These are phyloP conservation scores for Theileria sp. DNA, from an alignment of 169 alveolate genomes.

Conservation along the genomic window DNA sequence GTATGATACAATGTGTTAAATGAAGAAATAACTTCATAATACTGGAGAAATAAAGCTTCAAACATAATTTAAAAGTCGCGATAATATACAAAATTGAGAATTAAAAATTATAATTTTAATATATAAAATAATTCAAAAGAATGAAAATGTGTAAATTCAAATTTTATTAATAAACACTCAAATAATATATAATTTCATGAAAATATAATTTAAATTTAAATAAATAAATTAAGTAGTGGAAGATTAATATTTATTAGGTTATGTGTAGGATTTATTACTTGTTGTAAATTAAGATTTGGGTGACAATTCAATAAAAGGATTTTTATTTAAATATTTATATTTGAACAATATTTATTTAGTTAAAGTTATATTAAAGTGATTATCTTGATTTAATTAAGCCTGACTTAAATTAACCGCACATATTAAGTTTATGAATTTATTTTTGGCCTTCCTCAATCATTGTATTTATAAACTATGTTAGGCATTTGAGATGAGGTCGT, in stretches of 20 bases:
- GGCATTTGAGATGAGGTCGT: slow-evolving; percentile 13
- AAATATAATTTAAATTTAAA: too few relatives aligned
- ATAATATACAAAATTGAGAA: neutral
- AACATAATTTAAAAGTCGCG: neutral
- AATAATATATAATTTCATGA: too few relatives aligned
- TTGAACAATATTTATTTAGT: neutral
- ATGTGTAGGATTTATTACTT: neutral
- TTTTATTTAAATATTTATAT: neutral
- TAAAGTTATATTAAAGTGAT: neutral
- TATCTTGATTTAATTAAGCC: neutral
- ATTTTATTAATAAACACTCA: too few relatives aligned
- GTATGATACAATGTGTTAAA: neutral
- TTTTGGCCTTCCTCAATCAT: neutral
- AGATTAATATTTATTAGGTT: neutral
- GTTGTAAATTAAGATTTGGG: neutral
- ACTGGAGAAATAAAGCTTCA: neutral
- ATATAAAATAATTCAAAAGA: too few relatives aligned
- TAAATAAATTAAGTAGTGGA: neutral
- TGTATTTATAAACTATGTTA: slow-evolving; percentile 2
- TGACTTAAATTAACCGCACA: slow-evolving; percentile 7
- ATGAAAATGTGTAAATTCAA: too few relatives aligned
- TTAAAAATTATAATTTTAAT: too few relatives aligned
- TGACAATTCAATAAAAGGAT: neutral
- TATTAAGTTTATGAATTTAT: neutral
- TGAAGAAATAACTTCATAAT: neutral